phyloP scores from a whole-genome alignment of 2,329 filamentous ascomycete species.

The Xylariaceae sp. region DNA sequence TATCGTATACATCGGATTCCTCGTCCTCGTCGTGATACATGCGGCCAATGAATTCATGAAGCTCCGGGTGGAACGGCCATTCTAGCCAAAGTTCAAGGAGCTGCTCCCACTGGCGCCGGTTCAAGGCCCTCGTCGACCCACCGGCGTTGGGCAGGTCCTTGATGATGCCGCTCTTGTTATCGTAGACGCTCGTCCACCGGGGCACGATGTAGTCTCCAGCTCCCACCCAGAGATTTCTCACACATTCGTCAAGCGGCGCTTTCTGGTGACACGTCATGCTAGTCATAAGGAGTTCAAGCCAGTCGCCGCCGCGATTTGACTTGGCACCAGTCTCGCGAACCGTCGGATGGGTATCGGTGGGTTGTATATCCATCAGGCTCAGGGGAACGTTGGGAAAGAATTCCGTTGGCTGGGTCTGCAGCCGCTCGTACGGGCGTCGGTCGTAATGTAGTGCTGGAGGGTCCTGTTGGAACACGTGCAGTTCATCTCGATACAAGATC shows the following conservation, averaged over 20 bases:
- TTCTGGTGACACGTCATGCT: constrained; percentile 37
- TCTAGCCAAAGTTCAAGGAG: constrained; percentile 58
- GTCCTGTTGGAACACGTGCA: constrained; percentile 47
- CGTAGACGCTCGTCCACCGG: constrained; percentile 47
- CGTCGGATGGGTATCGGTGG: constrained; percentile 50
- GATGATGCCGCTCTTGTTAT: constrained; percentile 45
- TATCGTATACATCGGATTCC: constrained; percentile 6
- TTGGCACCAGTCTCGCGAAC: constrained; percentile 44
- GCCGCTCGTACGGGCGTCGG: constrained; percentile 66
- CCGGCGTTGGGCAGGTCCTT: constrained; percentile 37
- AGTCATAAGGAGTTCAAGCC: constrained; percentile 51
- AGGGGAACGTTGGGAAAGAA: constrained; percentile 62
- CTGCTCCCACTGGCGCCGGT: constrained; percentile 54
- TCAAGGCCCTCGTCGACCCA: constrained; percentile 49
- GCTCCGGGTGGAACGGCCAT: constrained; percentile 62
- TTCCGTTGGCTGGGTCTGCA: constrained; percentile 57
- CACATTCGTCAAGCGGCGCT: constrained; percentile 38
- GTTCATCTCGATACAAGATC: constrained; percentile 49
- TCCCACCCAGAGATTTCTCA: constrained; percentile 59
- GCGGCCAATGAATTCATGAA: constrained; percentile 47
- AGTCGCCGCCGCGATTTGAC: constrained; percentile 44
- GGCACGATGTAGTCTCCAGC: constrained; percentile 53
- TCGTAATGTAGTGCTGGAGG: constrained; percentile 65
- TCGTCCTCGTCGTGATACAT: constrained; percentile 20
- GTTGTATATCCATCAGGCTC: constrained; percentile 65